A percentile compares a stretch with the other conserved stretches of the same genome.
These are phyloP conservation scores for Magnolia sinica DNA, from an alignment of 164 flowering plant genomes.

Conservation along the genomic window DNA sequence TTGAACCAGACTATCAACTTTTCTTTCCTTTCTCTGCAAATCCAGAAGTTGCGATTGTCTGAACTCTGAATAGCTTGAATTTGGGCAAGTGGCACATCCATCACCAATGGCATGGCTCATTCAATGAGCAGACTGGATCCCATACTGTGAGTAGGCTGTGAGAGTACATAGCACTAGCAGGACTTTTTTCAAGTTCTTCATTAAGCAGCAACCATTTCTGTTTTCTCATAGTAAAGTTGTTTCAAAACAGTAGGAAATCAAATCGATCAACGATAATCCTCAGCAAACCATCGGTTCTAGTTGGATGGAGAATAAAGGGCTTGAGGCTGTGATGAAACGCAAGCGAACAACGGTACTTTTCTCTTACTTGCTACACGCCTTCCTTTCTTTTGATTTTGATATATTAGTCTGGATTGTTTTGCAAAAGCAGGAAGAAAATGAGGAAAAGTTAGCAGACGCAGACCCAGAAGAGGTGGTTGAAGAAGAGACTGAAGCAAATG, in stretches of 20 bases:
- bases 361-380: neutral
- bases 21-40: no score
- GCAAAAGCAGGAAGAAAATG: neutral
- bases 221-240: no score
- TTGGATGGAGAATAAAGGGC: neutral
- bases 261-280: neutral
- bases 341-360: constrained; percentile 3
- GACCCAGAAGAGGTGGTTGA: constrained; percentile 20
- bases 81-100: no score
- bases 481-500: constrained; percentile 37
- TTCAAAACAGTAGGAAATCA: neutral
- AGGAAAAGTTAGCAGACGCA: constrained; percentile 31
- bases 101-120: no score
- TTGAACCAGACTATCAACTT: no score
- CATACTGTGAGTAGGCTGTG: no score
- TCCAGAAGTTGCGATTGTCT: no score
- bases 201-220: no score
- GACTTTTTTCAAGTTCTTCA: no score
- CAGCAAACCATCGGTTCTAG: neutral
- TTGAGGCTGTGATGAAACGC: constrained; percentile 4
- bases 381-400: neutral
- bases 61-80: no score
- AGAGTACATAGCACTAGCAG: no score
- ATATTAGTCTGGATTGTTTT: neutral
- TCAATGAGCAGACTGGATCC: no score